Evolutionary conservation across 495 filamentous ascomycete genomes (phyloP).

Genomic region (Podospora appendiculata): DNA sequence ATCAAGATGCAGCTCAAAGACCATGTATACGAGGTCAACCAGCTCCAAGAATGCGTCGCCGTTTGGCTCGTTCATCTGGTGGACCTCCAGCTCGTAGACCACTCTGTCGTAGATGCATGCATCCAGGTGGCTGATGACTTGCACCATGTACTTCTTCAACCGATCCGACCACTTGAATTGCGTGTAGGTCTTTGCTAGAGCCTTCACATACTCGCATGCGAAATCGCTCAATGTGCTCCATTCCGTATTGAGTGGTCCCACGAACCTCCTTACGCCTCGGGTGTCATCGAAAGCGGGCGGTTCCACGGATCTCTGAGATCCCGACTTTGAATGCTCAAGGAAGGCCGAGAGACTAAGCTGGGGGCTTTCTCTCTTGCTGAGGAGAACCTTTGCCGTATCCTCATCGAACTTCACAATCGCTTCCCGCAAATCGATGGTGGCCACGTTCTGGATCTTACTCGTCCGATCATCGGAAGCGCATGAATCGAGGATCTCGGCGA

Average conservation of each 20-base stretch:
- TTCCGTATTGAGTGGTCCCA: constrained; percentile 41
- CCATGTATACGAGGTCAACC: constrained; percentile 59
- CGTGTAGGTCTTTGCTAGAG: constrained; percentile 55
- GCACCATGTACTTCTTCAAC: constrained; percentile 62
- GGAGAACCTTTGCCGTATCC: constrained; percentile 30
- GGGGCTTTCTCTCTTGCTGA: constrained; percentile 34
- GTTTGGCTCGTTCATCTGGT: constrained; percentile 15
- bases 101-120: constrained; percentile 56
- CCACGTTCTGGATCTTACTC: constrained; percentile 28
- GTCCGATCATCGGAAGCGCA: constrained; percentile 38
- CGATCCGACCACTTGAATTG: constrained; percentile 60
- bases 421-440: constrained; percentile 34
- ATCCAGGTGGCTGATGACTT: constrained; percentile 60
- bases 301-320: constrained; percentile 42
- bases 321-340: constrained; percentile 66
- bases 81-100: constrained; percentile 31
- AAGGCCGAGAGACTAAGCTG: constrained; percentile 57
- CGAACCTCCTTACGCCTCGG: constrained; percentile 50
- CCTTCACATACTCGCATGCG: constrained; percentile 56
- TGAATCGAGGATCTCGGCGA: constrained; percentile 46
- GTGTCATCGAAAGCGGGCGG: constrained; percentile 47
- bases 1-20: constrained; percentile 88
- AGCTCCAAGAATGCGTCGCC: constrained; percentile 16
- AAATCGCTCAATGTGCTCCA: constrained; percentile 57
- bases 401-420: constrained; percentile 34